Conservation (phyloP, 176 grass and related monocot genomes). For the Cenchrus purpureus region DNA sequence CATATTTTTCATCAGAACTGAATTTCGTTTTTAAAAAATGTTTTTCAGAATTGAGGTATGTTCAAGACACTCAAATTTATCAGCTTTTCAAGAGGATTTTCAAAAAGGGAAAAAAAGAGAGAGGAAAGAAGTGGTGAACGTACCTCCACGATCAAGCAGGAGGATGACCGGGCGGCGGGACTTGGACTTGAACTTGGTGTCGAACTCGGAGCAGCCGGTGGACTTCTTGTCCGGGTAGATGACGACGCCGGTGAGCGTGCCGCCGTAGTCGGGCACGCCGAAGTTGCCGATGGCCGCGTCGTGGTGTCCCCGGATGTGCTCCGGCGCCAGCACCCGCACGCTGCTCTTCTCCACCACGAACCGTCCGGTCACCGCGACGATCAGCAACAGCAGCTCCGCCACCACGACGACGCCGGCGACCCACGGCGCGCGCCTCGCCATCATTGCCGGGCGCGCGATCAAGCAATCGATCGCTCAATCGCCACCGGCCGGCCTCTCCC, state of each 20-base stretch:
- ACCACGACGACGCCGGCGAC: neutral
- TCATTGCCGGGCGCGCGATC: neutral
- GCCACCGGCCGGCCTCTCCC: neutral
- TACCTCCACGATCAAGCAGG: slow-evolving; percentile 92
- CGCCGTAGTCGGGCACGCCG: slow-evolving; percentile 91
- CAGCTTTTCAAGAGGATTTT: neutral
- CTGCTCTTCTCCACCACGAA: slow-evolving; percentile 98
- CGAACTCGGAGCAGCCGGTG: slow-evolving; percentile 67
- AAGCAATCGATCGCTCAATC: neutral
- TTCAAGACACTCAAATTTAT: neutral
- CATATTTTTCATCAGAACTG: neutral
- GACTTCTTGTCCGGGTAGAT: slow-evolving; percentile 77
- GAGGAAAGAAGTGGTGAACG: neutral
- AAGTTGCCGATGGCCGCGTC: slow-evolving; percentile 94
- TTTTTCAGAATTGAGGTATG: neutral
- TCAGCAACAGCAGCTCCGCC: neutral
- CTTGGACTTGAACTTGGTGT: slow-evolving; percentile 66
- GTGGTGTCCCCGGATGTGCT: slow-evolving; percentile 78
- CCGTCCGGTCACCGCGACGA: slow-evolving; percentile 8
- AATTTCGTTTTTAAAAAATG: neutral
- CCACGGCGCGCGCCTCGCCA: slow-evolving; percentile 29
- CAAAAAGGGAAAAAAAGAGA: too few species aligned
- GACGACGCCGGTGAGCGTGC: slow-evolving; percentile 79
- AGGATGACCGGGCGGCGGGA: slow-evolving; percentile 78
- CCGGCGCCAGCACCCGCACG: slow-evolving; percentile 75